These are phyloP conservation scores for Lineolata rhizophorae DNA, from an alignment of 495 filamentous ascomycete genomes.

Conservation along the genomic window DNA sequence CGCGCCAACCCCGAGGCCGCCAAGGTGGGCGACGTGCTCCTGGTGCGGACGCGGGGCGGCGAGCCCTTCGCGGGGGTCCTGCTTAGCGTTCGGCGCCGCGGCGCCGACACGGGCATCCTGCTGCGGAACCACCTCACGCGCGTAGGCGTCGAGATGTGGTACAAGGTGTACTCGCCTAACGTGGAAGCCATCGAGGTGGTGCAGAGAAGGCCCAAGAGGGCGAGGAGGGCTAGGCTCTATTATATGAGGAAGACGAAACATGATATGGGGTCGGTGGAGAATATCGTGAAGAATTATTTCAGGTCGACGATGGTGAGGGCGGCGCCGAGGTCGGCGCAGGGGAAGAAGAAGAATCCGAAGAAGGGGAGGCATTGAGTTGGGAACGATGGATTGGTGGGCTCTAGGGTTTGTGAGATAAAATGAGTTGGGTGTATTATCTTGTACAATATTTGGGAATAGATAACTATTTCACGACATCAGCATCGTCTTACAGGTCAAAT, in stretches of 20 bases:
- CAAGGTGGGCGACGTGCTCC: constrained; percentile 70
- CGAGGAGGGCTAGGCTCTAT: constrained; percentile 70
- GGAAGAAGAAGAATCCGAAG: constrained; percentile 10
- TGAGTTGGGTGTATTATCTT: no score
- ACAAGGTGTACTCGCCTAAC: constrained; percentile 77
- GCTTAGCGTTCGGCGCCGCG: constrained; percentile 60
- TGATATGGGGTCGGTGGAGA: constrained; percentile 48
- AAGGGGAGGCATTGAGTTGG: no score
- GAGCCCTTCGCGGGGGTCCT: constrained; percentile 82
- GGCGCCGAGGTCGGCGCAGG: constrained; percentile 3
- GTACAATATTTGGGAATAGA: no score
- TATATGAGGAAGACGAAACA: constrained; percentile 68
- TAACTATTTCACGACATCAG: no score
- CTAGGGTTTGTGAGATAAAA: no score
- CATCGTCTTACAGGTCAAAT: no score
- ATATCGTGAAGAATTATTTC: constrained; percentile 45
- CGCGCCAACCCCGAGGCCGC: constrained; percentile 50
- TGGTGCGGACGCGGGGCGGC: constrained; percentile 57
- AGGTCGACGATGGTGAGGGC: constrained; percentile 8
- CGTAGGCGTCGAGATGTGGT: constrained; percentile 93
- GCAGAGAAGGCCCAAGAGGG: constrained; percentile 60
- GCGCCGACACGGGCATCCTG: constrained; percentile 68
- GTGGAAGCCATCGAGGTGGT: constrained; percentile 86
- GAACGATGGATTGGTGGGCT: no score
- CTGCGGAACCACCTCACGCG: constrained; percentile 62